Conservation (phyloP, 2,329 filamentous ascomycete species). For the Pestalotiopsis sp. region DNA sequence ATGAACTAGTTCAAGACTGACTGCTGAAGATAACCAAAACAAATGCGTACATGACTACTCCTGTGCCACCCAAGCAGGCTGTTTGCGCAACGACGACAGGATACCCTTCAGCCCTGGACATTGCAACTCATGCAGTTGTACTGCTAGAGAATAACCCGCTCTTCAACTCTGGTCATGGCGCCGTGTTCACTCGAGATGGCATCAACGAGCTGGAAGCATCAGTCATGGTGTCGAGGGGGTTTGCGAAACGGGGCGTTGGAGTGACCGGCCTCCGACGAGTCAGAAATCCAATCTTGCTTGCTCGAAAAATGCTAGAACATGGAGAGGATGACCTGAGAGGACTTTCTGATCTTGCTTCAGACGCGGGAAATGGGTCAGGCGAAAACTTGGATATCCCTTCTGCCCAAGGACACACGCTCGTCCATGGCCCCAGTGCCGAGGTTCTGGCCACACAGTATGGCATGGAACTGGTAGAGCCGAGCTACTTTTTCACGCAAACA, state of each 20-base stretch:
- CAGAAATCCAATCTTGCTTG: constrained; percentile 79
- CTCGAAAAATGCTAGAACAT: constrained; percentile 68
- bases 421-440: constrained; percentile 72
- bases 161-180: constrained; percentile 83
- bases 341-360: constrained; percentile 19
- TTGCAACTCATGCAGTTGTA: constrained; percentile 74
- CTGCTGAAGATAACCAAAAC: constrained; percentile 44
- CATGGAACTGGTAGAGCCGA: constrained; percentile 67
- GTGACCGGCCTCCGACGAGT: constrained; percentile 74
- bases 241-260: constrained; percentile 76
- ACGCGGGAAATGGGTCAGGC: constrained; percentile 16
- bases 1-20: constrained; percentile 6
- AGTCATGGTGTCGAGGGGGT: constrained; percentile 78
- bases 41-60: constrained; percentile 48
- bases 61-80: constrained; percentile 16
- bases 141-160: constrained; percentile 78
- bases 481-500: constrained; percentile 78
- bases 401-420: constrained; percentile 70
- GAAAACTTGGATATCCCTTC: constrained; percentile 47
- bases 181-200: constrained; percentile 83
- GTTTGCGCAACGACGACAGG: constrained; percentile 1
- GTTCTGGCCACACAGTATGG: constrained; percentile 68
- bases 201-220: constrained; percentile 85
- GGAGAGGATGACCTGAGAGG: constrained; percentile 62
- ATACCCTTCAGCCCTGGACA: constrained; percentile 66